phyloP scores from a whole-genome alignment of 2,329 filamentous ascomycete genomes.

The Clonostachys sp. region DNA sequence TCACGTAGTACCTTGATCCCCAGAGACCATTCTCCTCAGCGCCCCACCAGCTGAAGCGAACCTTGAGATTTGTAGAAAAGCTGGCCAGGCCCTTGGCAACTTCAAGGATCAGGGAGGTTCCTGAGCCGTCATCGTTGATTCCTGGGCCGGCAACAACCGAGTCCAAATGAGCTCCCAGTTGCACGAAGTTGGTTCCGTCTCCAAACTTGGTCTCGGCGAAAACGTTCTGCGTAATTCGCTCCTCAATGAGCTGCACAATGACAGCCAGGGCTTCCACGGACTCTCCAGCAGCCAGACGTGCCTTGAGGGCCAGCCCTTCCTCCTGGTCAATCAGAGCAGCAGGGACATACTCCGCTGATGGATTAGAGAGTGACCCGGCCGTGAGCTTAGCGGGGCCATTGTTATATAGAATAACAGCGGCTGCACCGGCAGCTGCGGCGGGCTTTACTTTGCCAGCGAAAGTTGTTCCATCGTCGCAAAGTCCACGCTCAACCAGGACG shows the following conservation, averaged over 20 bases:
- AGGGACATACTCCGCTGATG: constrained; percentile 17
- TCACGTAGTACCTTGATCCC: constrained; percentile 27
- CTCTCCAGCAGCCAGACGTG: constrained; percentile 22
- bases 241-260: constrained; percentile 25
- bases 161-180: constrained; percentile 37
- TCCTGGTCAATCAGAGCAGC: constrained; percentile 21
- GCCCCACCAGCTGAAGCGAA: constrained; percentile 39
- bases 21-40: constrained; percentile 36
- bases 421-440: constrained; percentile 18
- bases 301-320: constrained; percentile 15
- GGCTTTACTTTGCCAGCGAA: constrained; percentile 21
- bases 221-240: constrained; percentile 33
- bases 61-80: constrained; percentile 24
- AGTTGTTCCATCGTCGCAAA: constrained; percentile 18
- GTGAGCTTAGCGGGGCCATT: constrained; percentile 19
- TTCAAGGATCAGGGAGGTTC: constrained; percentile 31
- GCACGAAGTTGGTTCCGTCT: constrained; percentile 31
- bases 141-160: constrained; percentile 35
- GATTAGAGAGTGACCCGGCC: constrained; percentile 15
- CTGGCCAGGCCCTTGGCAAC: constrained; percentile 29
- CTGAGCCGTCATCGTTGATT: constrained; percentile 41
- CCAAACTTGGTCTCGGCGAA: constrained; percentile 37
- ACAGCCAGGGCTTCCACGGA: constrained; percentile 25
- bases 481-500: constrained; percentile 21
- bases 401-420: constrained; percentile 22